Evolutionary conservation across 2,329 filamentous ascomycete genomes (phyloP).

Genomic region (Fusarium ambrosium): DNA sequence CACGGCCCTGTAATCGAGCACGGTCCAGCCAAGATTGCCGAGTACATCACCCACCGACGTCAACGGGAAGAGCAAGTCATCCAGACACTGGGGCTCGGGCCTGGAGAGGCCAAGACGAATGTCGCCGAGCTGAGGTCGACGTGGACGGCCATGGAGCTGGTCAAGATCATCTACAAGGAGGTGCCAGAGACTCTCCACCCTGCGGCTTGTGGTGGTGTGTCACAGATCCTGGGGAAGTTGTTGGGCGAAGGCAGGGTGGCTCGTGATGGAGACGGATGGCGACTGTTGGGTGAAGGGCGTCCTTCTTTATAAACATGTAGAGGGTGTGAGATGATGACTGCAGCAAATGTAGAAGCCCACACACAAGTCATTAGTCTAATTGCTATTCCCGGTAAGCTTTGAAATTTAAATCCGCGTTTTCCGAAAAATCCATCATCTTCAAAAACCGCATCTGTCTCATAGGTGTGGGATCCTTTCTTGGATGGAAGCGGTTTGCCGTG

Average conservation of each 20-base stretch:
- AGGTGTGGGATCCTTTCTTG: neutral
- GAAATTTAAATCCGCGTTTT: neutral
- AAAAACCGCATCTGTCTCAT: neutral
- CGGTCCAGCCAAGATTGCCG: slow-evolving; percentile 77
- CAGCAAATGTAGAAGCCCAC: neutral
- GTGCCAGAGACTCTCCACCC: slow-evolving; percentile 81
- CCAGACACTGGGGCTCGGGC: slow-evolving; percentile 63
- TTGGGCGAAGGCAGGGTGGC: slow-evolving; percentile 77
- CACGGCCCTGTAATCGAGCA: slow-evolving; percentile 86
- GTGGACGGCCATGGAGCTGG: slow-evolving; percentile 84
- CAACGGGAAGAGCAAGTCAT: slow-evolving; percentile 85
- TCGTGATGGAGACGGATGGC: slow-evolving; percentile 51
- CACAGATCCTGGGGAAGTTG: slow-evolving; percentile 86
- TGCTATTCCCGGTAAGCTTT: neutral
- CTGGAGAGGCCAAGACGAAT: slow-evolving; percentile 51
- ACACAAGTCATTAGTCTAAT: neutral
- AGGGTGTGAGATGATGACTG: neutral
- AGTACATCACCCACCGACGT: slow-evolving; percentile 87
- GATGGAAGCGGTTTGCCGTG: slow-evolving; percentile 9
- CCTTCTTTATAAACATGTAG: slow-evolving; percentile 38
- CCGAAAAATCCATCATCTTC: neutral
- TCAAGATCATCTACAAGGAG: slow-evolving; percentile 87
- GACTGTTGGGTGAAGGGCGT: slow-evolving; percentile 40
- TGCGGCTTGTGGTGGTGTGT: slow-evolving; percentile 81
- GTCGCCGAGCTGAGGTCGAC: slow-evolving; percentile 47